Evolutionary conservation across 805 yeast genomes (phyloP).

Genomic region (Hagleromyces aurorensis): DNA sequence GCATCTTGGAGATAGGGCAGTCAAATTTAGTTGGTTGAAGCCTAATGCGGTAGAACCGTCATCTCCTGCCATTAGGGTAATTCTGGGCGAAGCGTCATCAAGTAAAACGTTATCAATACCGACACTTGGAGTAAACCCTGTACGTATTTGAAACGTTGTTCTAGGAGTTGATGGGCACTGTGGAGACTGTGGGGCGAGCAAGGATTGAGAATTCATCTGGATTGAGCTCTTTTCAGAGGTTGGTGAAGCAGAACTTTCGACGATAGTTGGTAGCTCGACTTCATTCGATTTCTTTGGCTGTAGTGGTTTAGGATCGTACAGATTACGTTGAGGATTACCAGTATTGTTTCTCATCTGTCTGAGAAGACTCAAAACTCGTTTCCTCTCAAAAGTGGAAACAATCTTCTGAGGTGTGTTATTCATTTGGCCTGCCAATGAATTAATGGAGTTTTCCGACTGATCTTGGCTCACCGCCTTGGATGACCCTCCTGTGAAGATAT

Average conservation of each 20-base stretch:
- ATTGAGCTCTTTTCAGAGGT: neutral
- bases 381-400: constrained; percentile 17
- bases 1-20: constrained; percentile 12
- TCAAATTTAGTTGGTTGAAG: constrained; percentile 5
- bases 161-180: constrained; percentile 23
- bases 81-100: constrained; percentile 11
- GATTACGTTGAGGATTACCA: too few relatives aligned
- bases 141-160: constrained; percentile 17
- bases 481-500: constrained; percentile 5
- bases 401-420: constrained; percentile 1
- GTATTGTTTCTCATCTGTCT: constrained; percentile 24
- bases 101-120: constrained; percentile 21
- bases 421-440: neutral
- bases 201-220: neutral
- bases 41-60: constrained; percentile 5
- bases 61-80: constrained; percentile 5
- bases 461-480: too few relatives aligned
- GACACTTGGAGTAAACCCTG: constrained; percentile 22
- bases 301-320: too few relatives aligned
- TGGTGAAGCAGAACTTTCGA: constrained; percentile 1
- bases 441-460: too few relatives aligned
- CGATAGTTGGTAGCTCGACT: constrained; percentile 1
- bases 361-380: constrained; percentile 21
- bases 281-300: constrained; percentile 3
- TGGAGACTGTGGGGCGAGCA: constrained; percentile 13